Base-by-base conservation (phyloP, 208 protist species). In the Trichomonas vaginalis region DNA sequence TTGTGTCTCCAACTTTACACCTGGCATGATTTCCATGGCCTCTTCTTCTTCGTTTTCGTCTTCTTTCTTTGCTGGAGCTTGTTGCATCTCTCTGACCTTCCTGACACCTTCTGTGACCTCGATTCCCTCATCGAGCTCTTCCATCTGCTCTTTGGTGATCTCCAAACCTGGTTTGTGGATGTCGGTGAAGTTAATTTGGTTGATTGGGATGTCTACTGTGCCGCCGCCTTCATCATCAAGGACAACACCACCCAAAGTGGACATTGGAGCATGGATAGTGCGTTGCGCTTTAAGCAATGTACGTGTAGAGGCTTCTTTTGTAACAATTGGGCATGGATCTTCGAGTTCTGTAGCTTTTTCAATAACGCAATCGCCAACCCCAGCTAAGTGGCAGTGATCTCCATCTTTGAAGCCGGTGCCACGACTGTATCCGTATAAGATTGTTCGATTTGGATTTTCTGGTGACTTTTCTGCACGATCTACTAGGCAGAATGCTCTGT, bases 391-490 rank as follows among this genome's bases (percentile, higher is more conserved):
- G 21, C 99, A 97, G 27, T 98, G 96, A 32, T 95, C 51, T 4
- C 49, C 96, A 23, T 97, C 95, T 95, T 98, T 98, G 95, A 99
- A 97, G 61, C 99, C 98, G 46, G 98, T 98, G 49, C 99, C 99
- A 49, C 99, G 97, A 21, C 98, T 96, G 97, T 99, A 99, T n/a
- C 99, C 99, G 97, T 99, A 99, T 42, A 99, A 98, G 47, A 98
- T 97, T 40, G 99, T 97, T 47, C 95, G 97, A 82, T 98, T 97
- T 96, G 97, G 97, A 39, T 51, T 46, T 79, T 97, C 97, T 14
- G 97, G 97, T 96, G 98, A 96, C 23, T 96, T 95, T 97, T 99
- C 99, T 56, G 99, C 90, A 47, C 97, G 97, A 96, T 98, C 97
- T n/a, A 98, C 98, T 40, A 99, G 96, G 0, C 99, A 96, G 96